Evolutionary conservation across 1,284 basidiomycete species (phyloP).

Genomic region (Retiboletus flavoniger): DNA sequence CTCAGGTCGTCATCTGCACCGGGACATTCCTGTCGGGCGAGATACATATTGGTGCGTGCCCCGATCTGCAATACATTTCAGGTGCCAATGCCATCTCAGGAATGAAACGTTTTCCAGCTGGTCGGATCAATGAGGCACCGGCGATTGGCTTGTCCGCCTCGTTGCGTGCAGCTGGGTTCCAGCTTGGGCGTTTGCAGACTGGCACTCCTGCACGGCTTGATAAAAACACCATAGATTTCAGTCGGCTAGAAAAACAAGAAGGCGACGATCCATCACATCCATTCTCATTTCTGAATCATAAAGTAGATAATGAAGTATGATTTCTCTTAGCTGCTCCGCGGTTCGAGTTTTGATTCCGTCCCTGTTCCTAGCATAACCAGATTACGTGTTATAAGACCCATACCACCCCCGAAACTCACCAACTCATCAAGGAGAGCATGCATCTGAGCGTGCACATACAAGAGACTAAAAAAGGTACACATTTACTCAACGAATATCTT

Average conservation of each 20-base stretch:
- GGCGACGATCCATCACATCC: constrained; percentile 62
- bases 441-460: constrained; percentile 81
- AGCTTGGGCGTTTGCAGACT: constrained; percentile 81
- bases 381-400: constrained; percentile 71
- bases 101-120: constrained; percentile 76
- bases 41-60: constrained; percentile 74
- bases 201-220: constrained; percentile 85
- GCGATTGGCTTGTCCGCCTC: constrained; percentile 76
- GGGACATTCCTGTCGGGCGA: constrained; percentile 89
- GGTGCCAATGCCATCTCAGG: constrained; percentile 42
- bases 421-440: constrained; percentile 70
- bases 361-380: constrained; percentile 58
- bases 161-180: constrained; percentile 73
- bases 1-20: constrained; percentile 83
- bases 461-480: constrained; percentile 76
- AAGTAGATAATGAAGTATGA: constrained; percentile 52
- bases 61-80: background rate
- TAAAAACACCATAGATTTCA: constrained; percentile 68
- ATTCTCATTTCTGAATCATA: constrained; percentile 56
- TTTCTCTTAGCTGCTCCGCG: background rate
- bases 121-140: constrained; percentile 75
- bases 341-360: constrained; percentile 1
- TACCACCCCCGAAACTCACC: constrained; percentile 73
- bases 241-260: constrained; percentile 53
- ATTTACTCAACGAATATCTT: background rate